Conservation (phyloP, 2,329 filamentous ascomycete species). For the Colletotrichum higginsianum region DNA sequence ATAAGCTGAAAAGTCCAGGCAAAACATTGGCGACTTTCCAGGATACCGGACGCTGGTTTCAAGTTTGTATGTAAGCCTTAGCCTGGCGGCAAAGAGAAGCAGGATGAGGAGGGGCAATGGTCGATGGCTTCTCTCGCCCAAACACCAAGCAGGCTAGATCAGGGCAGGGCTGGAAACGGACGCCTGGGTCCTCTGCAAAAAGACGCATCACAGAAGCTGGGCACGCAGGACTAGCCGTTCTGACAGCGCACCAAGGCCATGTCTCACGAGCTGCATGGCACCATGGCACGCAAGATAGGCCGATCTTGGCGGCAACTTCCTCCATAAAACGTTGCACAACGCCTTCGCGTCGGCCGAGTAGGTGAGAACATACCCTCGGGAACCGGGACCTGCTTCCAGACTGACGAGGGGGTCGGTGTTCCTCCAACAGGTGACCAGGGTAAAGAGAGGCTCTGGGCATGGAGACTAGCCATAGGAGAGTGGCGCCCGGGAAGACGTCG, state of each 20-base stretch:
- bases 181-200: conserved; percentile 11
- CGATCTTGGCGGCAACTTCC: conserved; percentile 9
- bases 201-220: conserved; percentile 14
- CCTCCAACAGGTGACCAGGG: conserved; percentile 11
- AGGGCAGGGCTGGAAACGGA: conserved; percentile 1
- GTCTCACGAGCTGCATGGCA: conserved; percentile 27
- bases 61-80: conserved; percentile 1
- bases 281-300: conserved; percentile 25
- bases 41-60: conserved; percentile 2
- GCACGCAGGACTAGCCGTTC: conserved; percentile 21
- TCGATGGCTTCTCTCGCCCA: conserved; percentile 10
- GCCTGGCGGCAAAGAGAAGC: conserved; percentile 2
- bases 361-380: conserved; percentile 13
- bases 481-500: conserved; percentile 20
- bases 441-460: conserved; percentile 5
- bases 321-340: conserved; percentile 13
- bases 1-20: background rate
- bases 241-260: conserved; percentile 35
- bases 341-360: conserved; percentile 26
- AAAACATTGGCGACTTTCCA: background rate
- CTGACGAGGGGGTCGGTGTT: background rate
- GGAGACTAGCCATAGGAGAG: background rate
- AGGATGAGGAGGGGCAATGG: conserved; percentile 11
- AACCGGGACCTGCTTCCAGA: background rate
- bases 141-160: conserved; percentile 11